Base-by-base conservation (phyloP, 345 rosid species). In the Arabidopsis suecica region DNA sequence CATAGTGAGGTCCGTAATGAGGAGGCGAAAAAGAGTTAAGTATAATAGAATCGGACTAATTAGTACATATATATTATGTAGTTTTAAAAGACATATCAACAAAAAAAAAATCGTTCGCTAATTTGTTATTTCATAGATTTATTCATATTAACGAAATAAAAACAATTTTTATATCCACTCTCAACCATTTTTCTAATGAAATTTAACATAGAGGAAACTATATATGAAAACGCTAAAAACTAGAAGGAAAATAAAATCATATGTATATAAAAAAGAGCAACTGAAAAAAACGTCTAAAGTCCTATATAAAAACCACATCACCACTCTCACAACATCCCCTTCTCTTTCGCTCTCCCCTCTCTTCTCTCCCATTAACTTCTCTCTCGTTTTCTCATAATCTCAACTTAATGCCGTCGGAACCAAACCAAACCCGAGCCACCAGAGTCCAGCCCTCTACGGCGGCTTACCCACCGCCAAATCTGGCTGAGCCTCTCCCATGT, bases 401-500 rank as follows among this genome's bases (percentile, higher is more conserved):
- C 25, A 9, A 18, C 28, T 73, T 74, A 64, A 86, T 87, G 95
- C 83, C 90, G 13, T 65, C 87, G 2, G 92, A 88, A 42, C 69
- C 80, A 3, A 68, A 69, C 40, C 72, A 85, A n/a, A 42, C 60
- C 64, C 71, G 82, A 79, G 70, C 75, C 38, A 45, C 71, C 61
- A 40, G 85, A 73, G 81, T 68, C 30, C 78, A 86, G 72, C 59
- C 78, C 56, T n/a, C 56, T 14, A 81, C 63, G 58, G 42, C 80
- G 5, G 88, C 81, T 66, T 81, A 84, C 32, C 87, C 89, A 1
- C 91, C 82, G 11, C 90, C 89, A 8, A 91, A 86, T 65, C 93
- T 89, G 0, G 28, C 70, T 40, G 97, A 90, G 72, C 98, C 92
- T 18, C 86, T 93, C 2, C 92, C 96, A 1, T 93, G 98, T 58